These are phyloP conservation scores for Metarhizium rileyi DNA, from an alignment of 2,329 filamentous ascomycete genomes.

Conservation along the genomic window DNA sequence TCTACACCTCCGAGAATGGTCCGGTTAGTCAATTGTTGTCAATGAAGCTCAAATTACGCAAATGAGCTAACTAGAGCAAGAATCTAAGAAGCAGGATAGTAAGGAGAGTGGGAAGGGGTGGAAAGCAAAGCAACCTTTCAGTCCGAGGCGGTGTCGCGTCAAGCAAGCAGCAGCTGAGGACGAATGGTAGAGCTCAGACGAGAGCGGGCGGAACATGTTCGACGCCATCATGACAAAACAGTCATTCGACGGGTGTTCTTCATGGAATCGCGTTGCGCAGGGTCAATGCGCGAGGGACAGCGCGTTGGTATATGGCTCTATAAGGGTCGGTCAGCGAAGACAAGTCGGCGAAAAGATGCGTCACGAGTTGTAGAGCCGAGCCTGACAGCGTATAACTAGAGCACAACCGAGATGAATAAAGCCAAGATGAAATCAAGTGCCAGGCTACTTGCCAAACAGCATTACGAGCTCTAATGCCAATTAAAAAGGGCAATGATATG, in stretches of 20 bases:
- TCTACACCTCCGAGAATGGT: conserved; percentile 3
- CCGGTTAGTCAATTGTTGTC: conserved; percentile 1
- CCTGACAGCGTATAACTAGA: neutral
- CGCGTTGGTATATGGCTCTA: neutral
- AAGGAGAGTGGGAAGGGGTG: neutral
- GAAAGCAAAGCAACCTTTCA: conserved; percentile 12
- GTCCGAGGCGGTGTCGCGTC: conserved; percentile 13
- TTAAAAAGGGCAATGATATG: neutral
- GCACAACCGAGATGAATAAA: neutral
- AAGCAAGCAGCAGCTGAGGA: conserved; percentile 16
- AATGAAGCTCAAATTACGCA: neutral
- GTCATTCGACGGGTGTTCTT: conserved; percentile 18
- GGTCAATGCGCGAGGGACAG: neutral
- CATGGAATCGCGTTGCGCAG: neutral
- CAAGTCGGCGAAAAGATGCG: too few relatives aligned
- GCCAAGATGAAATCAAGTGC: neutral
- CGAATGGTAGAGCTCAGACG: conserved; percentile 20
- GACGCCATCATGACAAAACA: conserved; percentile 23
- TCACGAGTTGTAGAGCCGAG: neutral
- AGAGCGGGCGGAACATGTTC: conserved; percentile 24
- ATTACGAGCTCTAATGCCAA: neutral
- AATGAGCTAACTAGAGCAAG: neutral
- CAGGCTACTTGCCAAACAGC: neutral
- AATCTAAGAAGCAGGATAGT: neutral
- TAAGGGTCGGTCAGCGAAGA: neutral